These are phyloP conservation scores for Fusarium mexicanum DNA, from an alignment of 2,329 filamentous ascomycete genomes.

Conservation along the genomic window DNA sequence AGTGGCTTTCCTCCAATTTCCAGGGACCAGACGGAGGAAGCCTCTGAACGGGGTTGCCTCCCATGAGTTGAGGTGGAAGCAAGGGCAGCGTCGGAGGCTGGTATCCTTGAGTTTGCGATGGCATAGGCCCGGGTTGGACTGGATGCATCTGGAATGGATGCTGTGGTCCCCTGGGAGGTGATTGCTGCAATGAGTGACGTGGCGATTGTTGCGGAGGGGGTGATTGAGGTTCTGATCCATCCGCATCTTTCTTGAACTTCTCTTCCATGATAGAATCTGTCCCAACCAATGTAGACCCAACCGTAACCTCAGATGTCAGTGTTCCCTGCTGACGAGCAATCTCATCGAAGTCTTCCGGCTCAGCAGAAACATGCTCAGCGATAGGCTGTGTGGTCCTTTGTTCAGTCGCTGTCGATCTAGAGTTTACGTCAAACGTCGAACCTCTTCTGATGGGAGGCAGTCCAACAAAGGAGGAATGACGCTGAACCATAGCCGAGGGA, in stretches of 20 bases:
- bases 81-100: constrained; percentile 34
- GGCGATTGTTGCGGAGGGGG: constrained; percentile 12
- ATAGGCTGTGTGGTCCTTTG: constrained; percentile 48
- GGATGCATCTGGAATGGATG: constrained; percentile 36
- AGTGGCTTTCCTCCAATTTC: constrained; percentile 65
- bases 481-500: constrained; percentile 47
- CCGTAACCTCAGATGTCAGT: constrained; percentile 33
- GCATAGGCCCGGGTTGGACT: constrained; percentile 11
- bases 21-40: constrained; percentile 59
- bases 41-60: constrained; percentile 51
- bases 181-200: constrained; percentile 6
- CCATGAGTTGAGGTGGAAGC: constrained; percentile 36
- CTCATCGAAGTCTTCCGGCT: constrained; percentile 44
- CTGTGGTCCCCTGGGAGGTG: constrained; percentile 14
- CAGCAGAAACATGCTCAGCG: constrained; percentile 45
- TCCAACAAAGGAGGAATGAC: constrained; percentile 63
- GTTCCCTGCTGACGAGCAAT: constrained; percentile 29
- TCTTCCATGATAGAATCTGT: constrained; percentile 29
- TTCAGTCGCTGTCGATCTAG: constrained; percentile 46
- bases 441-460: constrained; percentile 67
- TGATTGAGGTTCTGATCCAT: constrained; percentile 13
- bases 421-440: constrained; percentile 62
- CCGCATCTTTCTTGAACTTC: constrained; percentile 26
- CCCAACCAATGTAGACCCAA: constrained; percentile 33
- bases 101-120: constrained; percentile 17